Conservation (phyloP, 2,329 filamentous ascomycete genomes). For the Paraphaeosphaeria minitans region DNA sequence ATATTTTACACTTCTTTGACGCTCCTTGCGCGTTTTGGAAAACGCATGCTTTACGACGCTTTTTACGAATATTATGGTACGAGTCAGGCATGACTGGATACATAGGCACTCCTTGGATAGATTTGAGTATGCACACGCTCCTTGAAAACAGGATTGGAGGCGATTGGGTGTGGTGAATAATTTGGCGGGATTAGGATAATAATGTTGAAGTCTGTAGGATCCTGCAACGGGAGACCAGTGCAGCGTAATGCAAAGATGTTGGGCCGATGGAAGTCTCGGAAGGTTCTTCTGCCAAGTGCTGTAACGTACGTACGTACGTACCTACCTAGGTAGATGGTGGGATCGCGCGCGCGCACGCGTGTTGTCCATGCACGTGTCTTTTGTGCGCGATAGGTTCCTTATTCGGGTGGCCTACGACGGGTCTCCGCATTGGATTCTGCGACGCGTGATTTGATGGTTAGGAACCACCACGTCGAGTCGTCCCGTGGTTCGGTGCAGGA, state of each 20-base stretch:
- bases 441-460: not conserved
- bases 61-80: slow-evolving; percentile 11
- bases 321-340: no score
- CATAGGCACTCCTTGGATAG: slow-evolving; percentile 6
- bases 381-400: no score
- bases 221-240: not conserved
- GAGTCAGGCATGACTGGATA: not conserved
- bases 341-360: no score
- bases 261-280: not conserved
- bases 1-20: slow-evolving; percentile 5
- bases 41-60: not conserved
- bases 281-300: not conserved
- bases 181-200: not conserved
- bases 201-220: not conserved
- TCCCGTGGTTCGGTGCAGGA: not conserved
- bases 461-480: not conserved
- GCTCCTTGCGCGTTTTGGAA: not conserved
- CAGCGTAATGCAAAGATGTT: slow-evolving; percentile 5
- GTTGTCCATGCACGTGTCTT: not conserved
- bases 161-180: not conserved
- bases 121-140: slow-evolving; percentile 8
- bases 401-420: no score
- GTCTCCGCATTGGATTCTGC: not conserved
- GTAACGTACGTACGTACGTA: no score
- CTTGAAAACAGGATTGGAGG: not conserved